Conservation (phyloP, 768 basidiomycete genomes). For the Phlebiopsis flavidoalba region DNA sequence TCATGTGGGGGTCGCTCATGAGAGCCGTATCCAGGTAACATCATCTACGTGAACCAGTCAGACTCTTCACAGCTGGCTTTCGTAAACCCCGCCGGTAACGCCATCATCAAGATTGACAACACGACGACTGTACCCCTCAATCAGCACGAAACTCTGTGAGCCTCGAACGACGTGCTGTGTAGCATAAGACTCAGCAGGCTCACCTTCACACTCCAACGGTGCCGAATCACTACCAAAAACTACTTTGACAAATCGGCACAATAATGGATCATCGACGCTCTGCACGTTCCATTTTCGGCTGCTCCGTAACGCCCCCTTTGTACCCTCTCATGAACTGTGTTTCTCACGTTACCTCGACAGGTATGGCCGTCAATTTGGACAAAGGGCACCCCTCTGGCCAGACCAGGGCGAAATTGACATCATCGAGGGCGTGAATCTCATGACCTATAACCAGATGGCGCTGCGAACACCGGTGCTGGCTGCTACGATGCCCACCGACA, state of each 20-base stretch:
- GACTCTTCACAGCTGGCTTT: conserved; percentile 51
- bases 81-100: conserved; percentile 51
- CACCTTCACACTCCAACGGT: conserved; percentile 27
- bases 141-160: conserved; percentile 53
- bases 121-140: conserved; percentile 45
- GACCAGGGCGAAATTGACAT: conserved; percentile 35
- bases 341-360: neutral
- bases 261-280: conserved; percentile 40
- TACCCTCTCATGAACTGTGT: neutral
- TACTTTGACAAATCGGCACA: conserved; percentile 36
- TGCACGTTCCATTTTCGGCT: conserved; percentile 53
- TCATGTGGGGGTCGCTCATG: conserved; percentile 19
- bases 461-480: conserved; percentile 38
- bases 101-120: conserved; percentile 75
- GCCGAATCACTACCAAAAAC: conserved; percentile 37
- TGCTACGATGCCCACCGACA: conserved; percentile 28
- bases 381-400: conserved; percentile 32
- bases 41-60: conserved; percentile 45
- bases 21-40: conserved; percentile 44
- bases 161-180: neutral
- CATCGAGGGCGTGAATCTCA: conserved; percentile 50
- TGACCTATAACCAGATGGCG: conserved; percentile 48
- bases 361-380: conserved; percentile 26
- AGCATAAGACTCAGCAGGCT: neutral
- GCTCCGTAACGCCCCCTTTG: conserved; percentile 34